Conservation (phyloP, 2,329 filamentous ascomycete genomes). For the Cercospora sp. region DNA sequence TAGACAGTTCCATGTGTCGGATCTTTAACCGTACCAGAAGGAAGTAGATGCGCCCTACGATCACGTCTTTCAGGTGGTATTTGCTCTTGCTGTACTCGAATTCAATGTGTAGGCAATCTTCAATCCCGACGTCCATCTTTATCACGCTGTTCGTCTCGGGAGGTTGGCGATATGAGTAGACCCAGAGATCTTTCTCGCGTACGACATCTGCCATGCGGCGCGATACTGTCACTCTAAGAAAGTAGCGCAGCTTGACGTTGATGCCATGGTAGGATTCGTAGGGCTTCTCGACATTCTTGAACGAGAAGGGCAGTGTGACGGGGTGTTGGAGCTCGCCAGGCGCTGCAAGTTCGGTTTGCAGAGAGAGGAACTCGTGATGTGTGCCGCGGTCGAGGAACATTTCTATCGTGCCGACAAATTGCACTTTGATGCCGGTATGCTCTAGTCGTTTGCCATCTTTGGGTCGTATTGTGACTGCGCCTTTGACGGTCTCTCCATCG, state of each 20-base stretch:
- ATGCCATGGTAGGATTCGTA: conserved; percentile 99
- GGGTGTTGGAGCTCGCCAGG: conserved; percentile 98
- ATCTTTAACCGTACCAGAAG: conserved; percentile 96
- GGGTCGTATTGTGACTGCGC: conserved; percentile 87
- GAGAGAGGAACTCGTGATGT: conserved; percentile 97
- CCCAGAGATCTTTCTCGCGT: conserved; percentile 99
- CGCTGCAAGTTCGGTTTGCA: conserved; percentile 94
- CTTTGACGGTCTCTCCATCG: conserved; percentile 97
- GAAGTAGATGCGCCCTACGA: conserved; percentile 98
- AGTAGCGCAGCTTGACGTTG: conserved; percentile 98
- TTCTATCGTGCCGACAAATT: conserved; percentile 99
- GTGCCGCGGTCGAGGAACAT: conserved; percentile 99
- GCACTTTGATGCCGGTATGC: conserved; percentile 98
- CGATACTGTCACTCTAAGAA: conserved; percentile 93
- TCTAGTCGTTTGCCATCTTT: conserved; percentile 98
- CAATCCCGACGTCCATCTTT: conserved; percentile 99
- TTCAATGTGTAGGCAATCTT: conserved; percentile 98
- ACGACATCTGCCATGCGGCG: conserved; percentile 97
- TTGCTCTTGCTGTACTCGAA: conserved; percentile 99
- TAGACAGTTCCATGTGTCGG: conserved; percentile 99
- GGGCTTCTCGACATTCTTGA: conserved; percentile 99
- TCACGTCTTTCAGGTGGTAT: conserved; percentile 98
- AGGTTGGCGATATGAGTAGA: conserved; percentile 96
- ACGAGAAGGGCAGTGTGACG: conserved; percentile 98
- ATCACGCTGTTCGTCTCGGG: conserved; percentile 98